Conservation (phyloP, 106 monocot genomes). For the Platanthera zijinensis region DNA sequence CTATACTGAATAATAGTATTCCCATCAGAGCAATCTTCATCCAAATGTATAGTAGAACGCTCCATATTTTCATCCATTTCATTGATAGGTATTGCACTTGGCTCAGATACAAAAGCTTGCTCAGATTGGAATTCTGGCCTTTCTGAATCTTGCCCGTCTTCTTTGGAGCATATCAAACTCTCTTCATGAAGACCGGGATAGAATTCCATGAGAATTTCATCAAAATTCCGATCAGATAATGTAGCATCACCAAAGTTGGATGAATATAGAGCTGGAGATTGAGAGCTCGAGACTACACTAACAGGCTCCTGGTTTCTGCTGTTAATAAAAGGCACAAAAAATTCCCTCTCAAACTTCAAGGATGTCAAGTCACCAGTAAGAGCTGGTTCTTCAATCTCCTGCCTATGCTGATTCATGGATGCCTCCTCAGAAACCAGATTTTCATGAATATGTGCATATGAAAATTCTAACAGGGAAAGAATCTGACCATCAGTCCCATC, state of each 20-base stretch:
- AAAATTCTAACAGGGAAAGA: background rate
- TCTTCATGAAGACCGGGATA: background rate
- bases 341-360: background rate
- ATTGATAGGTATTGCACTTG: background rate
- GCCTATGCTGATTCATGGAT: slow-evolving; percentile 3
- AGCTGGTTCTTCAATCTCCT: background rate
- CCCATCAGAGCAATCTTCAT: slow-evolving; percentile 8
- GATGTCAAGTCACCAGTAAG: slow-evolving; percentile 1
- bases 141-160: background rate
- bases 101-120: slow-evolving; percentile 13
- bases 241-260: background rate
- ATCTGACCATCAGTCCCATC: background rate
- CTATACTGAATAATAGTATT: background rate
- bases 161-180: background rate
- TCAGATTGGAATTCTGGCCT: slow-evolving; percentile 2
- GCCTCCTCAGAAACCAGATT: background rate
- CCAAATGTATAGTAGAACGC: slow-evolving; percentile 9
- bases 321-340: background rate
- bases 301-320: background rate
- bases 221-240: background rate
- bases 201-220: background rate
- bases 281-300: background rate
- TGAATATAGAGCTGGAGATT: background rate
- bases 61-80: slow-evolving; percentile 13
- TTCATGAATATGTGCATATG: background rate